Conservation (phyloP, 176 grass and related monocot species). For the Carex littledalei region DNA sequence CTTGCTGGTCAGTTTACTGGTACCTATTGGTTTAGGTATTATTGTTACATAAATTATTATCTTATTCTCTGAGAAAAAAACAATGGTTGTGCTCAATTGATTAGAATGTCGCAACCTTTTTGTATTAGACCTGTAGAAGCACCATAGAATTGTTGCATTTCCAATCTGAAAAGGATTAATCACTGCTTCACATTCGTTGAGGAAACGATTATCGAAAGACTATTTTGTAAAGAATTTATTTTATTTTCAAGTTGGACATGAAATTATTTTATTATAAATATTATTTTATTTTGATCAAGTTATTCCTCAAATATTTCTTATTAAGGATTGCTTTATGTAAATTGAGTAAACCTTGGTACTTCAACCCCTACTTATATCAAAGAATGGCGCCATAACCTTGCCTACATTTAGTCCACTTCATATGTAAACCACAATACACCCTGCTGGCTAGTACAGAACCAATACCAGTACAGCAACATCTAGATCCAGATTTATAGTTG, state of each 20-base stretch:
- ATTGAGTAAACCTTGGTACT: background rate
- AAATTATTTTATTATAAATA: background rate
- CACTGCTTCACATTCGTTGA: too few species aligned
- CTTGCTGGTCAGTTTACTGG: constrained; percentile 3
- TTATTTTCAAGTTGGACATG: background rate
- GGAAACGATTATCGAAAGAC: constrained; percentile 19
- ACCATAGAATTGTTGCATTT: background rate
- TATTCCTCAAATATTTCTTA: background rate
- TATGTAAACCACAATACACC: background rate
- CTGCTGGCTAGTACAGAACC: background rate
- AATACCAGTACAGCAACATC: background rate
- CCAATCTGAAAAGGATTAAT: background rate
- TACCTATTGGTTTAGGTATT: background rate
- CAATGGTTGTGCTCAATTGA: background rate
- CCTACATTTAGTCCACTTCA: background rate
- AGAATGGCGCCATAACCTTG: background rate
- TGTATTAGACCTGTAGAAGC: background rate
- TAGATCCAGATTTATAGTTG: background rate
- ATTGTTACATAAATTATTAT: background rate
- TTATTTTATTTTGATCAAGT: background rate
- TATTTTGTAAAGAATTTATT: background rate
- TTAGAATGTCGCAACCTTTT: background rate
- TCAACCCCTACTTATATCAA: background rate
- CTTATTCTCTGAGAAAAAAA: background rate
- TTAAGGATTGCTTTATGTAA: background rate